Evolutionary conservation across 805 yeast species (phyloP), one percentile per base, ranked within the genome.

Genomic region (Cyberlindnera euphorbiiphila): DNA sequence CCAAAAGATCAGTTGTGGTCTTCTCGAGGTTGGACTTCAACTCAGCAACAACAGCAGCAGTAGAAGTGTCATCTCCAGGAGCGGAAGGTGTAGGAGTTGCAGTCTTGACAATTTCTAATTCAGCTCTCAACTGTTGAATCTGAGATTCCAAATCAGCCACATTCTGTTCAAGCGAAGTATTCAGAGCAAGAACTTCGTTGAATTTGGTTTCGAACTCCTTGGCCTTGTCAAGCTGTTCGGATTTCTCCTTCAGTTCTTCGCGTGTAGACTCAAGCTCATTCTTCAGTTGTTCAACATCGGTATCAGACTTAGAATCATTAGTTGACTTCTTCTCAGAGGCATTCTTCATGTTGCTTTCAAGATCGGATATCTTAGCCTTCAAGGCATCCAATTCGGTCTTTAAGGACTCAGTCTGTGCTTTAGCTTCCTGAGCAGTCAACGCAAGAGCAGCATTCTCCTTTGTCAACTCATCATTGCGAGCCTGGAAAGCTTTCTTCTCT

Each of bases 171-270:
- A 74, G 44, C 14, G 58, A 57, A 1, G 50, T 40, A 12, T 50
- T 49, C 16, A 70, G 36, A 4, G 53, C 56, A 9, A 54, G 56
- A 9, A 70, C 37, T 5, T 54, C 59, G 8, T 55, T 56, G 11
- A 66, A 43, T 41, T 68, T 61, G 6, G 49, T 41, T 30, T 59
- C 72, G 28, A 78, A 56, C 6, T 59, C 63, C 24, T 60, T 59
- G 1, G 66, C 66, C 51, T 59, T 45, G 52, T 50, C 45, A 49
- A 40, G 41, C 14, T 44, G 48, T 9, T 27, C 36, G 8, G 54
- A 36, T 25, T 62, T 49, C 6, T 46, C 42, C 31, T 56, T 46
- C 12, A 59, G 31, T 12, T 44, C 41, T 14, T 31, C 12, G 10
- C 36, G 36, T 3, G 25, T 43, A 21, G 39, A n/a, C 10, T 31